Evolutionary conservation across 371 early-diverging fungal genomes (phyloP).

Genomic region (Mucor saturninus): DNA sequence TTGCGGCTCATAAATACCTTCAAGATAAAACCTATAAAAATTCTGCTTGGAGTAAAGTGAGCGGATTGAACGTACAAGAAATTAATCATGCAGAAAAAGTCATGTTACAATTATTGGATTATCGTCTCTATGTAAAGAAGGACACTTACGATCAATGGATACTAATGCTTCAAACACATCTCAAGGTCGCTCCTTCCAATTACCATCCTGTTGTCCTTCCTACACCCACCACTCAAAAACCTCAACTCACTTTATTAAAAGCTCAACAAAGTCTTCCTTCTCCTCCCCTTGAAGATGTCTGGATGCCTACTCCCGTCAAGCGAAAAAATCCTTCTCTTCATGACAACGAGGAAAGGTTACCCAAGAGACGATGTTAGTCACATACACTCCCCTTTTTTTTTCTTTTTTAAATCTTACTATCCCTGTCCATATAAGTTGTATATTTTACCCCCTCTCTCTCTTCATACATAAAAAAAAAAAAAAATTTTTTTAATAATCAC

Average conservation of each 20-base stretch:
- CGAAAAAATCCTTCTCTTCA: conserved; percentile 14
- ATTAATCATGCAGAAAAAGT: conserved; percentile 74
- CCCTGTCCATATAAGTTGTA: no score
- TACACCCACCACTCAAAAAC: not conserved
- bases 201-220: not conserved
- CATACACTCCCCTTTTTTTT: not conserved
- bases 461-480: no score
- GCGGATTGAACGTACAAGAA: conserved; percentile 68
- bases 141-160: conserved; percentile 56
- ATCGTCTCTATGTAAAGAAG: conserved; percentile 69
- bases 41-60: conserved; percentile 78
- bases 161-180: conserved; percentile 37
- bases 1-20: conserved; percentile 77
- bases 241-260: conserved; percentile 1
- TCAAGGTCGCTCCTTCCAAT: conserved; percentile 21
- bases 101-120: conserved; percentile 72
- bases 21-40: conserved; percentile 79
- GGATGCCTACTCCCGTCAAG: conserved; percentile 14
- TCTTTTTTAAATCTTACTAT: not conserved
- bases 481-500: no score
- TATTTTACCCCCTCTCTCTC: no score
- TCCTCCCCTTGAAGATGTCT: conserved; percentile 28
- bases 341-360: conserved; percentile 4
- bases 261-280: conserved; percentile 31
- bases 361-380: conserved; percentile 8